Evolutionary conservation across 1,139 yeast species (phyloP), one percentile per base, ranked within the genome.

Genomic region (Taphrina confusa): DNA sequence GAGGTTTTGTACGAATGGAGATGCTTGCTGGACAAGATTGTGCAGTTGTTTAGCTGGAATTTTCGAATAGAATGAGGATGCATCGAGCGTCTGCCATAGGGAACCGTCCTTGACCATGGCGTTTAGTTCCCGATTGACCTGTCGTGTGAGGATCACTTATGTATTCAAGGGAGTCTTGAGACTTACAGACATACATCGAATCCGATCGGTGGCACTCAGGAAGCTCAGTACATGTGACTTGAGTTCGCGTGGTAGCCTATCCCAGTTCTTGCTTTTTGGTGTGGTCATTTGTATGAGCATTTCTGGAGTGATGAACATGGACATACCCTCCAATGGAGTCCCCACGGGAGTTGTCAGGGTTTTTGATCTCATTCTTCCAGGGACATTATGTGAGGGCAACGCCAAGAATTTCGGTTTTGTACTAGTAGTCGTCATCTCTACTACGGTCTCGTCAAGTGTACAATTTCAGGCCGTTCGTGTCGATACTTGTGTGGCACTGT

Each of bases 181-280:
- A 22, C 64, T 40, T 40, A 61, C 64, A 9, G 50, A 39, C 36
- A 56, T 44, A 9, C 46, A 31, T 2, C 49, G 49, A n/a, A 60
- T 14, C 8, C 56, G 27, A 18, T 60, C 61, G 11, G 23, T 30
- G 12, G 60, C 57, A 11, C 30, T 27, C n/a, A 63, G 56, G 27
- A 45, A 54, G 31, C 40, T 46, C 36, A 62, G 45, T 33, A 63
- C 33, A 39, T 31, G 37, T 8, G 54, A 20, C 46, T 54, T 23
- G 27, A 63, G 36, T 36, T 63, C 65, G 27, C 54, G 36, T 9
- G 65, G 65, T 8, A 63, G 31, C 67, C 68, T 30, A 5, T 39
- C 47, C 45, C 73, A 3, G 65, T 69, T 14, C 75, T 73, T 0
- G 76, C 75, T 40, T 18, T 25, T 31, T 6, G 44, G 34, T 5